phyloP scores from a whole-genome alignment of 306 rosid genomes.

The Senna siamea region DNA sequence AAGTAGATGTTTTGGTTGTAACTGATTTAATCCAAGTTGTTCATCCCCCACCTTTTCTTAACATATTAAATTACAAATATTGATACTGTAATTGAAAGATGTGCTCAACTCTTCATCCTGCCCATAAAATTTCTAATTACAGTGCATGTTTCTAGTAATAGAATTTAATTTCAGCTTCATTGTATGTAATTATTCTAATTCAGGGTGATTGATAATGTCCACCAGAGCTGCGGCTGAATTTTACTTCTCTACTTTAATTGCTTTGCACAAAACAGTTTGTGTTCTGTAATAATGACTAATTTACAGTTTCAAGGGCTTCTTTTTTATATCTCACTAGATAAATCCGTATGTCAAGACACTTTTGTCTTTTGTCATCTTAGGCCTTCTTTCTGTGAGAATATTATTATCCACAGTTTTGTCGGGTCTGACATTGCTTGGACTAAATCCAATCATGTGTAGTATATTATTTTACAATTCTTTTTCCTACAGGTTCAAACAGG shows the following conservation, averaged over 20 bases:
- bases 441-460: background rate
- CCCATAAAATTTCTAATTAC: background rate
- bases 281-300: background rate
- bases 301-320: background rate
- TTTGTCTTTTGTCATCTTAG: too few relatives aligned
- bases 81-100: background rate
- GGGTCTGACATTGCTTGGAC: background rate
- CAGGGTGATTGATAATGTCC: slow-evolving; percentile 21
- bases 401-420: background rate
- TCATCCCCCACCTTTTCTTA: background rate
- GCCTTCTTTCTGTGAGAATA: too few relatives aligned
- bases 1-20: slow-evolving; percentile 63
- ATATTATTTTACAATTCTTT: background rate
- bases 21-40: slow-evolving; percentile 38
- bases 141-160: slow-evolving; percentile 10
- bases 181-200: slow-evolving; percentile 26
- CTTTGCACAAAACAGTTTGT: background rate
- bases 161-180: slow-evolving; percentile 29
- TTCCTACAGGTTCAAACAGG: background rate
- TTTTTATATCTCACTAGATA: background rate
- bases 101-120: background rate
- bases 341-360: too few relatives aligned
- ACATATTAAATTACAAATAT: background rate
- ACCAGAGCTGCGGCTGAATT: slow-evolving; percentile 15
- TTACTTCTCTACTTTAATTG: background rate